Base-by-base conservation (phyloP, 148 eudicot genomes). In the Rheum nobile region DNA sequence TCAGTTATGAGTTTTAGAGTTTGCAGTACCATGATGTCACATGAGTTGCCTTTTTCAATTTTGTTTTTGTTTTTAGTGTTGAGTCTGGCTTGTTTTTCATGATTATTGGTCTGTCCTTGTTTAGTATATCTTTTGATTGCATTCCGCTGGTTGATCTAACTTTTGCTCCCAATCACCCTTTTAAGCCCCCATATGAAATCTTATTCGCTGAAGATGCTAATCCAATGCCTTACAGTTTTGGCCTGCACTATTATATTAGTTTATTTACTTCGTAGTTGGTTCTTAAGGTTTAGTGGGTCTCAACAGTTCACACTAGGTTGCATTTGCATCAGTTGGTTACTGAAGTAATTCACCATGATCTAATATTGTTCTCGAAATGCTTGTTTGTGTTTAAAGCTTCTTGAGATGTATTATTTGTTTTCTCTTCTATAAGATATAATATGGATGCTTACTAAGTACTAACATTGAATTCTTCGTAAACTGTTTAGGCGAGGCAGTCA, bases 401-500 rank as follows among this genome's bases (percentile, higher is more conserved):
- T 26, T 12, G 34, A 26, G 34, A 10, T 59, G 17, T 59, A 0
- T 28, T 59, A 34, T 26, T n/a, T 26, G 8, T 26, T 11, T 26
- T 10, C 34, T 21, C 37, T 41, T 5, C 10, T 41, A 6, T 2
- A 2, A 6, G 2, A 0, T 41, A 3, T 41, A 28, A 61, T 61
- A 28, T 29, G 29, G 28, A 31, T 28, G 28, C 61, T 21, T 54
- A 1, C 12, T 8, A 54, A 22, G 52, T 35, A 22, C 46, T 38
- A 6, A 38, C 38, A 4, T 26, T 22, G 19, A 26, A 22, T 71
- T 46, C 44, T 76, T 71, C 55, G 14, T 77, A 52, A 52, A 50
- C 65, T 85, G 71, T 17, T 73, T 83, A 94, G 98, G 97, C 98
- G 17, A 86, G 98, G 79, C 98, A 94, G 77, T 94, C 98, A 21